Conservation (phyloP, 2,329 filamentous ascomycete genomes). For the Hypoxylon sp. region DNA sequence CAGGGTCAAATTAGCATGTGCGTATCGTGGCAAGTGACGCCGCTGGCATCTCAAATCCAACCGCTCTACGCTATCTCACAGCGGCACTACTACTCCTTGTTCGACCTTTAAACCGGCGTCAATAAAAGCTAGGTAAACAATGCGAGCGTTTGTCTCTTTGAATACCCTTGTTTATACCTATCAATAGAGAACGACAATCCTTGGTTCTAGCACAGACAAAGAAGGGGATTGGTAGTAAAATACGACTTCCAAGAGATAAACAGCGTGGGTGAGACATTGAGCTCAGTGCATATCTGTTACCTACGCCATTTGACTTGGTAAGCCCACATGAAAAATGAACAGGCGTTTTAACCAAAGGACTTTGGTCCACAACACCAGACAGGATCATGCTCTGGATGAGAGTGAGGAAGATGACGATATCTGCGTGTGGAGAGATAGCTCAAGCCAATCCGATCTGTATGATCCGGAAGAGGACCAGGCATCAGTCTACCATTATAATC, state of each 20-base stretch:
- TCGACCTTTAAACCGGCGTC: not conserved
- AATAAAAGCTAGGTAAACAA: conserved; percentile 11
- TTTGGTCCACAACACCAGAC: conserved; percentile 40
- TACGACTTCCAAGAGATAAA: not conserved
- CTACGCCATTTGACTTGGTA: not conserved
- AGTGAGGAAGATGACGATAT: conserved; percentile 48
- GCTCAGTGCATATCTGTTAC: not conserved
- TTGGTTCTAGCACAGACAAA: conserved; percentile 20
- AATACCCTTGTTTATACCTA: conserved; percentile 2
- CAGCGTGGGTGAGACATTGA: not conserved
- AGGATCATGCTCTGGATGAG: conserved; percentile 45
- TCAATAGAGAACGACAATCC: not conserved
- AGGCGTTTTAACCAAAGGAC: conserved; percentile 3
- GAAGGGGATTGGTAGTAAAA: conserved; percentile 10
- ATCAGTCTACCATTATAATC: not conserved
- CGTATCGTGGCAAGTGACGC: not conserved
- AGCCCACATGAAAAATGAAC: conserved; percentile 5
- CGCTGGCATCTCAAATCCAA: not conserved
- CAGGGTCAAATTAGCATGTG: not conserved
- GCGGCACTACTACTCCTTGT: not conserved
- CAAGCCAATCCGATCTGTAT: conserved; percentile 30
- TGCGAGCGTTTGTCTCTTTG: conserved; percentile 11
- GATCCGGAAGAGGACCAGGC: conserved; percentile 32
- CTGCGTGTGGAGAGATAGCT: conserved; percentile 42
- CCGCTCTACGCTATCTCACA: not conserved